Base-by-base conservation (phyloP, 352 stramenopile genomes). In the Phytophthora sansomeana region DNA sequence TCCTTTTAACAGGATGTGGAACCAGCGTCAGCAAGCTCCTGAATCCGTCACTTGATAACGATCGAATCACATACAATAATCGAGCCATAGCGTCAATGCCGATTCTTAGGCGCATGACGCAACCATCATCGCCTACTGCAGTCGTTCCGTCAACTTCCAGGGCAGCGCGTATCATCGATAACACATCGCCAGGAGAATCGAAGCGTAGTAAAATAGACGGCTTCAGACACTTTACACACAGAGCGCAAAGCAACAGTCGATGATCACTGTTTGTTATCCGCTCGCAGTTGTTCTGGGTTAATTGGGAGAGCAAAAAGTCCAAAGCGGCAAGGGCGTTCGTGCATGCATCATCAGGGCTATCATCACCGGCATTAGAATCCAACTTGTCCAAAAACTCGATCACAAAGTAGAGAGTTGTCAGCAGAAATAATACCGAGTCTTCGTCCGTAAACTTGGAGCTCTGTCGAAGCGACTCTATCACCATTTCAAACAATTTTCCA, bases 141-240 rank as follows among this genome's bases (percentile, higher is more conserved):
- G 13, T 19, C 44, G 21, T 33, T 11, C 21, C 51, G 6, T 43
- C 44, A 33, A 58, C 47, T 44, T 69, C 36, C 38, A 80, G 41
- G n/a, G 63, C 24, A 52, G 32, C 28, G 49, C 74, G 67, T 28
- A 89, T 46, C n/a, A 74, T 72, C 24, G 61, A 58, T 9, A 92
- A 58, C 1, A 89, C 55, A n/a, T 79, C 67, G 10, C 66, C 74
- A 1, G 83, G 83, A 24, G 69, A 76, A 43, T 90, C 78, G 41
- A 89, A 89, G 6, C 87, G 69, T 5, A 92, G 63, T 42, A 92
- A 58, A 26, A 81, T 78, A 17, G 66, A 77, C 26, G 79, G 78
- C 28, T 89, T 65, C 17, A 92, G 43, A 28, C 77, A 83, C 16
- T 48, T 63, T 19, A 84, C 38, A 8, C 68, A 84, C 49, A 77